phyloP scores from a whole-genome alignment of 2,329 filamentous ascomycete species.

The Onygenales sp. region DNA sequence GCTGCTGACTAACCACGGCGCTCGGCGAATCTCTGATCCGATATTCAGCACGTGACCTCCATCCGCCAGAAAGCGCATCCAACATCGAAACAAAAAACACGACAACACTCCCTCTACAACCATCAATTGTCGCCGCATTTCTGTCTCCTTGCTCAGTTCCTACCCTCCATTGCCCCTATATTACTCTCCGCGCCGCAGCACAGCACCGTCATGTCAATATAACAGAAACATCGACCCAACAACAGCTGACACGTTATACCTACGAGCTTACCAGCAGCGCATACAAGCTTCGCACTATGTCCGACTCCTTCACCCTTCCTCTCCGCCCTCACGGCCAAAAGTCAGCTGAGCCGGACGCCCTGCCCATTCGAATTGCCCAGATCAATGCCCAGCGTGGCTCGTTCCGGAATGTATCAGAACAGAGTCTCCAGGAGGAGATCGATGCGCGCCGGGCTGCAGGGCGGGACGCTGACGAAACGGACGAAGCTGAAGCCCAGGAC shows the following conservation, averaged over 20 bases:
- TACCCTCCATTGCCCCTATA: too few species aligned
- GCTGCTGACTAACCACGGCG: neutral
- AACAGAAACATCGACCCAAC: too few species aligned
- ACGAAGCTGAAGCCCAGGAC: slow-evolving; percentile 28
- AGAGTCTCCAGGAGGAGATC: slow-evolving; percentile 61
- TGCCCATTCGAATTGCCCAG: slow-evolving; percentile 69
- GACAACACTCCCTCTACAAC: too few species aligned
- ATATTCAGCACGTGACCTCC: neutral
- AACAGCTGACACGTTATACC: too few species aligned
- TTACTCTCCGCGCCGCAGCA: too few species aligned
- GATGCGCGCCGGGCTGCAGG: slow-evolving; percentile 32
- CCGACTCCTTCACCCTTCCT: slow-evolving; percentile 43
- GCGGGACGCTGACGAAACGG: slow-evolving; percentile 39
- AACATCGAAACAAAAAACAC: neutral
- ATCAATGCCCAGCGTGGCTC: slow-evolving; percentile 71
- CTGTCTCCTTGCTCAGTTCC: too few species aligned
- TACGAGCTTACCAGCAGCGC: neutral
- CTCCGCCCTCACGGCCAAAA: slow-evolving; percentile 45
- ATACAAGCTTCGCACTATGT: slow-evolving; percentile 17
- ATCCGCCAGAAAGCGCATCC: neutral
- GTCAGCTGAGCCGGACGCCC: slow-evolving; percentile 24
- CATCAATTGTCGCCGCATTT: too few species aligned
- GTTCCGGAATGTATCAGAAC: slow-evolving; percentile 71
- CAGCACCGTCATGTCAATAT: too few species aligned
- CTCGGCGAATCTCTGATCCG: too few species aligned